These are phyloP conservation scores for Wickerhamomyces chambardii DNA, from an alignment of 805 yeast species.

Conservation along the genomic window DNA sequence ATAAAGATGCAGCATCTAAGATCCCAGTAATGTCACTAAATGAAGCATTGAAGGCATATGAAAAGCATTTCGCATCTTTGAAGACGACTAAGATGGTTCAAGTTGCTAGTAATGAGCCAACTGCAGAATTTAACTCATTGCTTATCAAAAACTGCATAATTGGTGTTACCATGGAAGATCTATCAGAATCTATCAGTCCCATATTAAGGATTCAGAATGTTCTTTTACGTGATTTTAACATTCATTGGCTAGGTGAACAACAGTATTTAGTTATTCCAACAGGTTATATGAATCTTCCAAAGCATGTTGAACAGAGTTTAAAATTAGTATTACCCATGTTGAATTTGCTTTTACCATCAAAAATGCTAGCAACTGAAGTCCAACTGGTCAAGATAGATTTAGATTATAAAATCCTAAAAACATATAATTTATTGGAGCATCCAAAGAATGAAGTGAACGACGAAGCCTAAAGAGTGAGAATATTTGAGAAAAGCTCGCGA, in stretches of 20 bases:
- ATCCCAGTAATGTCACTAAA: constrained; percentile 38
- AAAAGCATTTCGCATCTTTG: constrained; percentile 15
- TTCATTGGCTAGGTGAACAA: constrained; percentile 28
- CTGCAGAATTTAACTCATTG: constrained; percentile 39
- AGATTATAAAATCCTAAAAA: constrained; percentile 3
- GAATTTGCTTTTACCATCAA: constrained; percentile 22
- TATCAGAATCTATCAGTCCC: constrained; percentile 23
- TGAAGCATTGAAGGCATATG: constrained; percentile 29
- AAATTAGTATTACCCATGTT: constrained; percentile 31
- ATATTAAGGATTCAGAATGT: constrained; percentile 8
- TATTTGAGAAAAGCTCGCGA: too few species aligned
- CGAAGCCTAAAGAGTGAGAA: too few species aligned
- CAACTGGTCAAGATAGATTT: constrained; percentile 33
- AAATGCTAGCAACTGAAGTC: constrained; percentile 41
- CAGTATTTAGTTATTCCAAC: constrained; percentile 32
- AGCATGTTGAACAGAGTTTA: too few species aligned
- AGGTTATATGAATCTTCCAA: constrained; percentile 21
- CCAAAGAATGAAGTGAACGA: background rate
- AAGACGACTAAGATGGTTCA: constrained; percentile 9
- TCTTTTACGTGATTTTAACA: background rate
- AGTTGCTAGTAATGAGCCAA: constrained; percentile 2
- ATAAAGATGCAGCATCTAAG: constrained; percentile 19
- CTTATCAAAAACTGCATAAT: constrained; percentile 41
- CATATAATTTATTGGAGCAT: background rate
- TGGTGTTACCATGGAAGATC: constrained; percentile 39